These are phyloP conservation scores for Rhizopus sp. DNA, from an alignment of 371 early-diverging fungal species.

Conservation along the genomic window DNA sequence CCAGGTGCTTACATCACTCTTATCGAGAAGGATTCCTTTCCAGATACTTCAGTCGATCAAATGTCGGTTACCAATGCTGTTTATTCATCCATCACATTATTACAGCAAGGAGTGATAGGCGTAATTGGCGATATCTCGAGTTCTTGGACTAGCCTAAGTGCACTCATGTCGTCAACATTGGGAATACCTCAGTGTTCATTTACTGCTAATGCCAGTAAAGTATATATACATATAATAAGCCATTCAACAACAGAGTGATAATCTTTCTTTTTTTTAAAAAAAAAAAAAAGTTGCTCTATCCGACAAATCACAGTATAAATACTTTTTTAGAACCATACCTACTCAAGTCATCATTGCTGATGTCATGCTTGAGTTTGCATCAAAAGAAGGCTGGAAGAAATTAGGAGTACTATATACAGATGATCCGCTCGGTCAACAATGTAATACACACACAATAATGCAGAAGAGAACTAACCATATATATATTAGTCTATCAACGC, in stretches of 20 bases:
- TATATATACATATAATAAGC: not conserved
- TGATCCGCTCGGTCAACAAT: conserved; percentile 52
- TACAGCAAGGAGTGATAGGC: conserved; percentile 57
- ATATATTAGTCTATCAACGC: conserved; percentile 36
- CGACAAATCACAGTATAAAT: conserved; percentile 43
- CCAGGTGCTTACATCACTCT: conserved; percentile 60
- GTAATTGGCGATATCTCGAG: conserved; percentile 61
- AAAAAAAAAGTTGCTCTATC: conserved; percentile 40
- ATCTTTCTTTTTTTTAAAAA: not conserved
- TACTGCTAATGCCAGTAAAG: conserved; percentile 48
- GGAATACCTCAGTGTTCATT: conserved; percentile 60
- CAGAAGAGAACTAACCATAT: not conserved
- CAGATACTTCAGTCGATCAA: conserved; percentile 47
- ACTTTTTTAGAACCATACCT: conserved; percentile 59
- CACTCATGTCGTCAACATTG: conserved; percentile 55
- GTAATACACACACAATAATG: conserved; percentile 21
- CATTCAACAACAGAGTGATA: not conserved
- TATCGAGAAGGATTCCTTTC: conserved; percentile 65
- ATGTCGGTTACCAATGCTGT: conserved; percentile 56
- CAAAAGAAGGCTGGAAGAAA: conserved; percentile 48
- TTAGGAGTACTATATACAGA: conserved; percentile 49
- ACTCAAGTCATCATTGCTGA: conserved; percentile 49
- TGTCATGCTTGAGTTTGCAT: conserved; percentile 47
- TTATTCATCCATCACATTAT: conserved; percentile 57
- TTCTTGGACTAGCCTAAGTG: conserved; percentile 55